A percentile compares a stretch with the other conserved stretches of the same genome.
Evolutionary conservation across 2,329 filamentous ascomycete species (phyloP).

Genomic region (Elsinoe ampelina): DNA sequence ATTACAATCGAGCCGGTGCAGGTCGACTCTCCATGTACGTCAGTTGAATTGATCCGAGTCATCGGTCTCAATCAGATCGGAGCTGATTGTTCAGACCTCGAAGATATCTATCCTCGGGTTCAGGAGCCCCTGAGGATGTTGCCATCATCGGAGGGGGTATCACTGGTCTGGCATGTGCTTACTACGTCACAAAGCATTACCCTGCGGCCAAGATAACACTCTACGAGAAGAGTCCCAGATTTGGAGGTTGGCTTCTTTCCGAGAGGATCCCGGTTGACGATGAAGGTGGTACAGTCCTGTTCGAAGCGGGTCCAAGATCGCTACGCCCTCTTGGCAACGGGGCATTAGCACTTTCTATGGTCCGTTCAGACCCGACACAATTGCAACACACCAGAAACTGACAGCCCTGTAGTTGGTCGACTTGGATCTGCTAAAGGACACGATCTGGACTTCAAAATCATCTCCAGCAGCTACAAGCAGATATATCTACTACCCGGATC

Average conservation of each 20-base stretch:
- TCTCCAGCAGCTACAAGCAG: slow-evolving; percentile 52
- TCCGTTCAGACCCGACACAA: slow-evolving; percentile 32
- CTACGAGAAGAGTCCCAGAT: slow-evolving; percentile 59
- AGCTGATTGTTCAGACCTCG: background rate
- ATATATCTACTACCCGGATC: slow-evolving; percentile 83
- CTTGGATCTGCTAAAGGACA: slow-evolving; percentile 47
- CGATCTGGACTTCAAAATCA: slow-evolving; percentile 44
- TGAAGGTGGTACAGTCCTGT: slow-evolving; percentile 55
- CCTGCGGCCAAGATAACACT: slow-evolving; percentile 64
- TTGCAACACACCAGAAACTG: background rate
- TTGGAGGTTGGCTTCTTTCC: slow-evolving; percentile 80
- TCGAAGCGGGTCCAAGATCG: slow-evolving; percentile 78
- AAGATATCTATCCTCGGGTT: background rate
- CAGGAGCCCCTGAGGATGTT: slow-evolving; percentile 32
- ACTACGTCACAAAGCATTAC: slow-evolving; percentile 63
- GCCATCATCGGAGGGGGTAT: slow-evolving; percentile 74
- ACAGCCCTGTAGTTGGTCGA: slow-evolving; percentile 43
- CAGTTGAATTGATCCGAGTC: background rate
- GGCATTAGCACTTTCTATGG: slow-evolving; percentile 60
- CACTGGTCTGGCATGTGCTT: slow-evolving; percentile 69
- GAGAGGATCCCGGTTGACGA: slow-evolving; percentile 53
- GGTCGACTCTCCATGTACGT: background rate
- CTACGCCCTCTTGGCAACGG: slow-evolving; percentile 54
- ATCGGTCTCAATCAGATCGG: background rate
- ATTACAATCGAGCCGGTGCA: background rate